Conservation (phyloP, 106 monocot genomes). For the Dendrobium huoshanense region DNA sequence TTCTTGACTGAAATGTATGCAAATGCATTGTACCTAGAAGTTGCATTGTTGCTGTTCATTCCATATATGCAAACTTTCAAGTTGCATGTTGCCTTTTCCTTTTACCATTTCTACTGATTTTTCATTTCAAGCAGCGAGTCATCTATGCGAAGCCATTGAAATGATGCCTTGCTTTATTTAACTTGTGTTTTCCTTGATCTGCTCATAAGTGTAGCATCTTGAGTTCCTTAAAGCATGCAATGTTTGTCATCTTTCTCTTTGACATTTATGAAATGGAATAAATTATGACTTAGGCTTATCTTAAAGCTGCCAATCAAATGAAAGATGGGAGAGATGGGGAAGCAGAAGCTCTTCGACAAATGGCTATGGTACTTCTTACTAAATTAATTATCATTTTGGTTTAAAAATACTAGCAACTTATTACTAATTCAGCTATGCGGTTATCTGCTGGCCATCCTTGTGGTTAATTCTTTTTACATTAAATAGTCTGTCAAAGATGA, state of each 20-base stretch:
- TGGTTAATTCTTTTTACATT: not conserved
- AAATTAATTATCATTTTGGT: not conserved
- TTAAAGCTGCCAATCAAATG: slow-evolving; percentile 60
- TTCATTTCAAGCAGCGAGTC: no score
- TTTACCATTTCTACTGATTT: not conserved
- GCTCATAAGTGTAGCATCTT: not conserved
- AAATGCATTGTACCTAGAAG: not conserved
- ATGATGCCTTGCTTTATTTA: not conserved
- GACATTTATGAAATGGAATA: not conserved
- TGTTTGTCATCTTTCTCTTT: not conserved
- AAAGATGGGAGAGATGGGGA: slow-evolving; percentile 86
- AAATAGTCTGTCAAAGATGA: slow-evolving; percentile 66
- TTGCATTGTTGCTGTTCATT: not conserved
- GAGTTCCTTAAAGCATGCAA: not conserved
- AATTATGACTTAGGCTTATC: slow-evolving; percentile 49
- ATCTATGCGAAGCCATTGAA: not conserved
- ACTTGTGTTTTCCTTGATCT: not conserved
- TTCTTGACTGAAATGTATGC: not conserved
- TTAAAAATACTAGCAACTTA: not conserved
- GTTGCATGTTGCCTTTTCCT: not conserved
- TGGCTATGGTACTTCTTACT: slow-evolving; percentile 41
- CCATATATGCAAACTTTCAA: not conserved
- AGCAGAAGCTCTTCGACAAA: slow-evolving; percentile 47
- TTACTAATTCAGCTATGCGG: not conserved
- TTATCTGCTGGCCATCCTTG: not conserved